Percentiles rank a stretch among this genome's conserved stretches.
Evolutionary conservation across 1,284 basidiomycete species (phyloP).

Genomic region (Peniophora sp.): DNA sequence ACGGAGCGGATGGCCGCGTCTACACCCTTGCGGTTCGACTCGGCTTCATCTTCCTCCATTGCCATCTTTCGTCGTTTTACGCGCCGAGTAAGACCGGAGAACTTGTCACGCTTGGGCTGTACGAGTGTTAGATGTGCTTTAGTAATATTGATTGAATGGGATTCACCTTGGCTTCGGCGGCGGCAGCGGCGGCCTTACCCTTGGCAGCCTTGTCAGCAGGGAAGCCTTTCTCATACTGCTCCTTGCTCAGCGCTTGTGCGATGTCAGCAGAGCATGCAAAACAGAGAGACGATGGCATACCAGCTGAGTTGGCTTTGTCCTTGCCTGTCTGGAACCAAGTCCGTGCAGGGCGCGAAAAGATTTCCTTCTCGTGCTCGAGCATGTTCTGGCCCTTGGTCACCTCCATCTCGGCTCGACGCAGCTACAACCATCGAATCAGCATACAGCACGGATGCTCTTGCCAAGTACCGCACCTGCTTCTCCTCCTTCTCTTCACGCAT

Average conservation of each 20-base stretch:
- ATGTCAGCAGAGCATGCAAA: not conserved
- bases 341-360: conserved; percentile 86
- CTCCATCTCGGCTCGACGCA: conserved; percentile 94
- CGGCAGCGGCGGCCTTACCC: conserved; percentile 13
- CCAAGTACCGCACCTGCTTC: conserved; percentile 55
- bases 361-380: conserved; percentile 92
- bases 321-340: conserved; percentile 96
- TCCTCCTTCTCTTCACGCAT: conserved; percentile 94
- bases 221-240: conserved; percentile 57
- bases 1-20: conserved; percentile 77
- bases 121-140: conserved; percentile 1
- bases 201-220: conserved; percentile 15
- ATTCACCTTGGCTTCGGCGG: conserved; percentile 1
- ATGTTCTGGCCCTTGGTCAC: conserved; percentile 93
- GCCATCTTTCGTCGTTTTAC: conserved; percentile 83
- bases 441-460: conserved; percentile 1
- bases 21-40: conserved; percentile 45
- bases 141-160: not conserved
- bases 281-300: conserved; percentile 30
- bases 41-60: conserved; percentile 68
- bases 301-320: conserved; percentile 78
- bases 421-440: conserved; percentile 28
- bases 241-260: conserved; percentile 62
- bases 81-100: conserved; percentile 77
- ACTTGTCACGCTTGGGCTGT: conserved; percentile 75